Conservation (phyloP, 352 stramenopile genomes). For the Pythium sp. region DNA sequence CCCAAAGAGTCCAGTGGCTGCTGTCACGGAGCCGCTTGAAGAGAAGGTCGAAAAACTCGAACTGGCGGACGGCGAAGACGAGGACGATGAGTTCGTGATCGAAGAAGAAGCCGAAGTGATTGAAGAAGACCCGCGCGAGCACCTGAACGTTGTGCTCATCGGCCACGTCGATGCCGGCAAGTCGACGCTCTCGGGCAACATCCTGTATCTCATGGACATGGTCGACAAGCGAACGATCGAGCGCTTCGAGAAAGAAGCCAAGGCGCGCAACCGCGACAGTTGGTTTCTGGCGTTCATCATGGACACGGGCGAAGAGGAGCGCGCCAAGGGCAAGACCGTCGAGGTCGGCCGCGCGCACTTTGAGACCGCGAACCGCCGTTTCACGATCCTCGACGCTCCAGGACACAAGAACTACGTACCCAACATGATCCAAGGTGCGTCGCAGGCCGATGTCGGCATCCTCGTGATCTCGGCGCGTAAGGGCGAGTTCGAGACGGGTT, state of each 20-base stretch:
- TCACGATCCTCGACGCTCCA: conserved; percentile 98
- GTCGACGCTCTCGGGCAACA: conserved; percentile 97
- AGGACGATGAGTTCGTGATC: conserved; percentile 52
- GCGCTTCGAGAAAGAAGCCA: conserved; percentile 98
- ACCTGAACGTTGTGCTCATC: conserved; percentile 99
- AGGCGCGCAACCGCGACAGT: conserved; percentile 82
- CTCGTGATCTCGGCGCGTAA: conserved; percentile 95
- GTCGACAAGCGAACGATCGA: conserved; percentile 99
- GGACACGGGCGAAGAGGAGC: conserved; percentile 99
- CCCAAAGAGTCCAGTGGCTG: conserved; percentile 18
- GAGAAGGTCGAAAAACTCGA: conserved; percentile 26
- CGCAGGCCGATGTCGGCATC: conserved; percentile 97
- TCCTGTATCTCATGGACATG: conserved; percentile 98
- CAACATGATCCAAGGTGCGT: conserved; percentile 97
- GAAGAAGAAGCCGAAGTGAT: conserved; percentile 61
- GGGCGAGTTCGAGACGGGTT: conserved; percentile 99
- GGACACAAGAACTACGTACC: conserved; percentile 99
- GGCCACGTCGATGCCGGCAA: conserved; percentile 99
- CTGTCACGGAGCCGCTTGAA: conserved; percentile 12
- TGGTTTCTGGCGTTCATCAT: conserved; percentile 99
- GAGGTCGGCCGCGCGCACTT: conserved; percentile 95
- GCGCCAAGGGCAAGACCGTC: conserved; percentile 91
- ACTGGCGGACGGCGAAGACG: conserved; percentile 33
- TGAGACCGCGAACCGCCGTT: conserved; percentile 93
- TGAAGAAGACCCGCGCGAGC: conserved; percentile 94